Conservation (phyloP, 1,284 basidiomycete genomes). For the Papiliotrema nemorosa region DNA sequence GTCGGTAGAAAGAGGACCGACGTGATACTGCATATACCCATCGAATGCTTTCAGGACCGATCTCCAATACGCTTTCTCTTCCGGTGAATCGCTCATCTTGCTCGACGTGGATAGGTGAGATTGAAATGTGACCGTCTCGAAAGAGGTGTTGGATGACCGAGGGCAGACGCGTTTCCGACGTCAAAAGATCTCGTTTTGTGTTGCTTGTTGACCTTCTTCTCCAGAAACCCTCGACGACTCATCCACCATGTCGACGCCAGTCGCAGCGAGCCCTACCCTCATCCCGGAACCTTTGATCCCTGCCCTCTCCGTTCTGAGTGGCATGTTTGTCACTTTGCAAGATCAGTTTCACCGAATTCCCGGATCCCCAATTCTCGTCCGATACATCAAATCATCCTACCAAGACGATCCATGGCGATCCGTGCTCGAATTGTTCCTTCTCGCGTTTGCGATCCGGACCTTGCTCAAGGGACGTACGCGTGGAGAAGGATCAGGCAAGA, state of each 20-base stretch:
- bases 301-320: constrained; percentile 32
- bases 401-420: constrained; percentile 90
- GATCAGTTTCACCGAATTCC: constrained; percentile 57
- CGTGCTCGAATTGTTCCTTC: constrained; percentile 81
- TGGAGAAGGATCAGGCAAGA: constrained; percentile 76
- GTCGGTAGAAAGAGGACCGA: constrained; percentile 13
- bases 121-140: too few relatives aligned
- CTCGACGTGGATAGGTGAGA: too few relatives aligned
- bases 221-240: not conserved
- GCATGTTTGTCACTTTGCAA: constrained; percentile 23
- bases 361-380: constrained; percentile 81
- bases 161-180: not conserved
- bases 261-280: not conserved
- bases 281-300: constrained; percentile 42
- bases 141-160: not conserved
- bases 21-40: constrained; percentile 50
- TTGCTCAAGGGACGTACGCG: constrained; percentile 84
- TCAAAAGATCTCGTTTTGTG: too few relatives aligned
- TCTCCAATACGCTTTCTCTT: constrained; percentile 44
- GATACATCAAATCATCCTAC: constrained; percentile 78
- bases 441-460: constrained; percentile 85
- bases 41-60: constrained; percentile 42
- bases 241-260: not conserved
- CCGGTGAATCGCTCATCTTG: constrained; percentile 27
- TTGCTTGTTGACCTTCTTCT: not conserved